Evolutionary conservation across 2,329 filamentous ascomycete genomes (phyloP), one percentile per base, ranked within the genome.

Genomic region (Westerdykella sp.): DNA sequence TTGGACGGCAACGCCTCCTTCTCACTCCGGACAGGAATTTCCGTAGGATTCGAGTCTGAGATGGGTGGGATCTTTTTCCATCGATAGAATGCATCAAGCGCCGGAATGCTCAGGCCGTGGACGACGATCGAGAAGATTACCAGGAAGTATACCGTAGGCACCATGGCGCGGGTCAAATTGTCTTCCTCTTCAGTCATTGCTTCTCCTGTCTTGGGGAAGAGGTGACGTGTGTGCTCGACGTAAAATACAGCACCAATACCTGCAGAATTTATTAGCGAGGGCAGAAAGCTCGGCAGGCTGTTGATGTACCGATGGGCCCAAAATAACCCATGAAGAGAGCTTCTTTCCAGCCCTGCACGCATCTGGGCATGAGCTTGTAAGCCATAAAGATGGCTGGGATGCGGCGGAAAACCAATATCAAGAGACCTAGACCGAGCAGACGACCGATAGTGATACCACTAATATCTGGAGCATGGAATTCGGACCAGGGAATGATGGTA

Each of bases 241-340:
- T 73, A 73, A n/a, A 68, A 67, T 36, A 73, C 66, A 0, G 69
- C 69, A 1, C 69, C 70, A 21, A 72, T 63, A 3, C 69, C 68
- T 70, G 43, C 37, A 31, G 14, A 25, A n/a, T 39, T 21, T 32
- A 14, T 32, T 32, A 32, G 18, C 32, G 7, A 34, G 21, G 0
- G 12, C 11, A 23, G 41, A 21, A 6, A 14, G 14, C 14, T 66
- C 62, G 63, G 22, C 34, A 14, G 22, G 28, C 3, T 39, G 18
- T 15, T 18, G 3, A 45, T 52, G 43, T 41, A 51, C 57, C 56
- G 35, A 73, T 72, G 12, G 69, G 70, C 1, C 68, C 70, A 47
- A 72, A 72, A 46, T 80, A 80, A 0, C 78, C 78, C 75, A 81
- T 77, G 45, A 81, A 81, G 0, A 81, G 53, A 0, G 77, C 78